Evolutionary conservation across 2,329 filamentous ascomycete species (phyloP).

Genomic region (Claviceps sp.): DNA sequence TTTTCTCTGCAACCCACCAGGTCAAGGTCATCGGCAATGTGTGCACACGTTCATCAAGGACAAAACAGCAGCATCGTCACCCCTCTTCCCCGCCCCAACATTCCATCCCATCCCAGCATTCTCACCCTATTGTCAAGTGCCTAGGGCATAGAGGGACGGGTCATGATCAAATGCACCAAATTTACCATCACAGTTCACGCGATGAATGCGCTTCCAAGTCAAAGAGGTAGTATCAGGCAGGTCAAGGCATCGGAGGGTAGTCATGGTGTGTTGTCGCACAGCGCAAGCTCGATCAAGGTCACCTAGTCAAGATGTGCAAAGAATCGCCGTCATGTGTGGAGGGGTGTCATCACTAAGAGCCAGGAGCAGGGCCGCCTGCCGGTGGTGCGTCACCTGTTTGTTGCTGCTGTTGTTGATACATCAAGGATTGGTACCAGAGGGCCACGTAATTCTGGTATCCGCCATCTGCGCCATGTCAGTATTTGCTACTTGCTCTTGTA

Average conservation of each 20-base stretch:
- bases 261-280: slow-evolving; percentile 2
- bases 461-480: slow-evolving; percentile 40
- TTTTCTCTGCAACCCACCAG: not conserved
- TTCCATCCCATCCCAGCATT: not conserved
- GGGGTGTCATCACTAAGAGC: slow-evolving; percentile 21
- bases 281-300: slow-evolving; percentile 19
- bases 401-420: slow-evolving; percentile 29
- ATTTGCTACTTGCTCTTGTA: no score
- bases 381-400: slow-evolving; percentile 24
- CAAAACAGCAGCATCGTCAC: not conserved
- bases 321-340: slow-evolving; percentile 1
- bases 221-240: slow-evolving; percentile 19
- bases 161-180: slow-evolving; percentile 8
- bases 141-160: not conserved
- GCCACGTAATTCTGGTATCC: slow-evolving; percentile 71
- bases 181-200: slow-evolving; percentile 17
- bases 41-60: slow-evolving; percentile 3
- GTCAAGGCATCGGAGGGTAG: slow-evolving; percentile 18
- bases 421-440: slow-evolving; percentile 63
- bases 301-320: slow-evolving; percentile 17
- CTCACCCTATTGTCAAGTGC: not conserved
- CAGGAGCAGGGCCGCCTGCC: slow-evolving; percentile 22
- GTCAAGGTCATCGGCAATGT: slow-evolving; percentile 1
- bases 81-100: not conserved
- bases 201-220: slow-evolving; percentile 11